A percentile compares a stretch with the other conserved stretches of the same genome.
phyloP scores from a whole-genome alignment of 371 early-diverging fungal species.

The Apophysomyces trapeziformis region DNA sequence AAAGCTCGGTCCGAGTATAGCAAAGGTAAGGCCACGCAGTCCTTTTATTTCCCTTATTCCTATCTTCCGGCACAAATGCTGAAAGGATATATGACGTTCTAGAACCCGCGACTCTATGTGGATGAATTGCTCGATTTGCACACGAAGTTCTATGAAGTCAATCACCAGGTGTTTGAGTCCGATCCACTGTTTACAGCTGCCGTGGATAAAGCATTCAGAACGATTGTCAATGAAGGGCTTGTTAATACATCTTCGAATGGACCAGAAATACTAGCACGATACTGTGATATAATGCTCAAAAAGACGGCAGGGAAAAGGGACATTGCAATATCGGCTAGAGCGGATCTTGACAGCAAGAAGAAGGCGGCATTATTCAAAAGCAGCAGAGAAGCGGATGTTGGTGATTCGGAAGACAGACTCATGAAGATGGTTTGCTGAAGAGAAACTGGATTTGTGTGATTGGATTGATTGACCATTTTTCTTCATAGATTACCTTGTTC shows the following conservation, averaged over 20 bases:
- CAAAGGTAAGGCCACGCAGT: slow-evolving; percentile 56
- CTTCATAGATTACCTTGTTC: slow-evolving; percentile 68
- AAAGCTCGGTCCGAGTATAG: slow-evolving; percentile 52
- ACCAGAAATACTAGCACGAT: slow-evolving; percentile 82
- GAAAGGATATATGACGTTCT: background rate
- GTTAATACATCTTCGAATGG: slow-evolving; percentile 57
- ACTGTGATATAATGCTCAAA: slow-evolving; percentile 81
- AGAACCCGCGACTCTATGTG: slow-evolving; percentile 75
- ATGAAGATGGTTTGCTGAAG: slow-evolving; percentile 40
- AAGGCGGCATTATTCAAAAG: slow-evolving; percentile 19
- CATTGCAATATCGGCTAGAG: slow-evolving; percentile 1
- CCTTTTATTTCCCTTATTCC: background rate
- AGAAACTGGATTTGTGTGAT: background rate
- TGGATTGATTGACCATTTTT: background rate
- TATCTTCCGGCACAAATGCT: background rate
- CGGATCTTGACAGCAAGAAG: slow-evolving; percentile 35
- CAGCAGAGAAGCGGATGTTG: slow-evolving; percentile 32
- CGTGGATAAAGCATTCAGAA: slow-evolving; percentile 84
- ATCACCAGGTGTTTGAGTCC: slow-evolving; percentile 63
- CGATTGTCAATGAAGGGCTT: slow-evolving; percentile 71
- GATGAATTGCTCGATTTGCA: slow-evolving; percentile 70
- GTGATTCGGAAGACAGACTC: slow-evolving; percentile 62
- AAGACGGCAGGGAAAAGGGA: slow-evolving; percentile 56
- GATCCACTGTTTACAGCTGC: slow-evolving; percentile 81
- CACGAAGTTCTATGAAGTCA: slow-evolving; percentile 63